Base-by-base conservation (phyloP, 2,329 filamentous ascomycete genomes). In the Talaromyces sp. region DNA sequence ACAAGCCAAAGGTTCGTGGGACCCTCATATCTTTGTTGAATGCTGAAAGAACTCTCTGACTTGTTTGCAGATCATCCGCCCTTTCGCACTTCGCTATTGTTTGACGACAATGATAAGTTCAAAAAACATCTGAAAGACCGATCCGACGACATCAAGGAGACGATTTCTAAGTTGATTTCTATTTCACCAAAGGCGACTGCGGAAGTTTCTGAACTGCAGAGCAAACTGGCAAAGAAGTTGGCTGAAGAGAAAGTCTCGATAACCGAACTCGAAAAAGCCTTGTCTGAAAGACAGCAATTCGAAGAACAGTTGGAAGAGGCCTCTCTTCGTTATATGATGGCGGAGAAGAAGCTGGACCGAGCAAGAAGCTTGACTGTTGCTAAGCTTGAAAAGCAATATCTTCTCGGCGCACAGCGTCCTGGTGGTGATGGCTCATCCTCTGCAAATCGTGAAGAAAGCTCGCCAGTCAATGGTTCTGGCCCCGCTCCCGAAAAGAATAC, bases 301-400 rank as follows among this genome's bases (percentile, higher is more conserved):
- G 91, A 91, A 54, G 90, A 95, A 70, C 89, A 93, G 64, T 81
- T 98, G 22, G 93, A 98, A 72, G 88, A 86, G 36, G 95, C 93
- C 17, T 96, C 92, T 5, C 81, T 96, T 62, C 86, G 95, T 66
- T 98, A 96, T 71, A 91, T 98, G 80, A 91, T 96, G 67, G 95
- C 95, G 0, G 95, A 99, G 74, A 96, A 96, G 80, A 95, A 92
- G 73, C 81, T 98, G 58, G 95, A 99, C 73, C 87, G 95, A 51
- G 86, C 89, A 27, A 93, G 91, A 75, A 99, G 95, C 72, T 80
- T 87, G 17, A 92, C 96, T 61, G 92, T 97, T 1, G 90, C 93
- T 64, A 96, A 96, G 73, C 78, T 99, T 63, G 95, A 98, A 73
- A 90, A 92, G 69, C 91, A 96, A 76, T 92, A 93, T 33, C 85